Evolutionary conservation across 257 asterid species (phyloP), one percentile per base, ranked within the genome.

Genomic region (Ocimum tenuiflorum): DNA sequence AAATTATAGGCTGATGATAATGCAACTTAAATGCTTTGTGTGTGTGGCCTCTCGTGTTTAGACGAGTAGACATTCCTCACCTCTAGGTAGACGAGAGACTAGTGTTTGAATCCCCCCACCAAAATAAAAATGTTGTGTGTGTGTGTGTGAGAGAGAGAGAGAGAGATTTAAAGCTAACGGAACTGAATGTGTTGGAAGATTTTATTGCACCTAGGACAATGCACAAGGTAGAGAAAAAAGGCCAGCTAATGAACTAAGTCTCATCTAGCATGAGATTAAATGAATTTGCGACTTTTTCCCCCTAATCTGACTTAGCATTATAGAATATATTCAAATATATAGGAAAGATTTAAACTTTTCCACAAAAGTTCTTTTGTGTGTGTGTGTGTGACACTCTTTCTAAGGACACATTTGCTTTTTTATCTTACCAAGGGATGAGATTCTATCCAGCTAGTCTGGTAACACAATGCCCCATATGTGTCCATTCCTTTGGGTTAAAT

Each of bases 261-360:
- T 60, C 35, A 52, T 58, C 56, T 39, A 50, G 38, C 57, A 36
- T 24, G 24, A 38, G 29, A 52, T 19, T 48, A 27, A 50, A 2
- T 38, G 57, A 63, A 60, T 49, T 43, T 45, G 52, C 18, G 41
- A 49, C 47, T 53, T 45, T 36, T 23, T 20, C n/a, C 7, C 47
- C 33, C 57, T n/a, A n/a, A 10, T 68, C 52, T 11, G 18, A 68
- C 18, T 56, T 38, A 0, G 36, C 68, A 20, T 38, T n/a, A n/a
- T n/a, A n/a, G n/a, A n/a, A n/a, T n/a, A 50, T 36, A 45, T 59
- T 59, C 41, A 75, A 45, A 41, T 23, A 56, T 57, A 49, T 19
- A 22, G 47, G 73, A 64, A 24, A 65, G 53, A 58, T 33, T 68
- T 39, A 65, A 66, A 66, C 42, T 57, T 65, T 67, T 49, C 69